Evolutionary conservation across 352 stramenopile genomes (phyloP).

Genomic region (Plasmopara viticola): DNA sequence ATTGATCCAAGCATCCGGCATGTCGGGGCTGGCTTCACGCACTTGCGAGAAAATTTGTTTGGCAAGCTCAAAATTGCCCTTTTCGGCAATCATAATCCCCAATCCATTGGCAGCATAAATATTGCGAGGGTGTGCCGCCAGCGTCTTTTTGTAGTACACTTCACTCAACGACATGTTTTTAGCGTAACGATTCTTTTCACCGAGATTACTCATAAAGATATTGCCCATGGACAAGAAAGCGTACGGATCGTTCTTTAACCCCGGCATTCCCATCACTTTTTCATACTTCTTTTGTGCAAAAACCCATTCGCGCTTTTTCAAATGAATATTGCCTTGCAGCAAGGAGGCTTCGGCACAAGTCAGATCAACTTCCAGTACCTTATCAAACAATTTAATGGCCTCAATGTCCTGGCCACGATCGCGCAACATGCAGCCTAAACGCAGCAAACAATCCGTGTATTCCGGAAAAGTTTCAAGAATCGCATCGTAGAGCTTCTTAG

Average conservation of each 20-base stretch:
- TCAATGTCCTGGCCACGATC: conserved; percentile 90
- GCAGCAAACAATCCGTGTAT: conserved; percentile 93
- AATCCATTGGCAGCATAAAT: conserved; percentile 96
- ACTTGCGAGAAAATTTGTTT: conserved; percentile 96
- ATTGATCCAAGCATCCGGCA: conserved; percentile 95
- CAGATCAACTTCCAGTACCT: conserved; percentile 87
- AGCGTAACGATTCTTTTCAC: conserved; percentile 91
- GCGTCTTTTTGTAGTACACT: conserved; percentile 95
- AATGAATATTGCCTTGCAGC: conserved; percentile 94
- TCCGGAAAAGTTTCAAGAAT: conserved; percentile 90
- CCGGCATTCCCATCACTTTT: conserved; percentile 92
- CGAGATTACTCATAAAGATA: conserved; percentile 98
- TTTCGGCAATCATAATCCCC: conserved; percentile 96
- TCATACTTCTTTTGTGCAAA: conserved; percentile 92
- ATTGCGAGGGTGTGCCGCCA: conserved; percentile 90
- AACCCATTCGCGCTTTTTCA: conserved; percentile 93
- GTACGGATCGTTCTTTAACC: conserved; percentile 94
- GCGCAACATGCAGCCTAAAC: conserved; percentile 90
- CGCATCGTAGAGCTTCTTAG: conserved; percentile 90
- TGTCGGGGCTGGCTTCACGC: conserved; percentile 92
- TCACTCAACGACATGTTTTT: conserved; percentile 94
- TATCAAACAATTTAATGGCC: conserved; percentile 89
- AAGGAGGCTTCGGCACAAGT: conserved; percentile 90
- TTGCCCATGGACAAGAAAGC: conserved; percentile 96
- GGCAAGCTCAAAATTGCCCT: conserved; percentile 93